Percentiles rank a stretch among this genome's conserved stretches.
These are phyloP conservation scores for Aphanomyces stellatus DNA, from an alignment of 352 stramenopile species.

Conservation along the genomic window DNA sequence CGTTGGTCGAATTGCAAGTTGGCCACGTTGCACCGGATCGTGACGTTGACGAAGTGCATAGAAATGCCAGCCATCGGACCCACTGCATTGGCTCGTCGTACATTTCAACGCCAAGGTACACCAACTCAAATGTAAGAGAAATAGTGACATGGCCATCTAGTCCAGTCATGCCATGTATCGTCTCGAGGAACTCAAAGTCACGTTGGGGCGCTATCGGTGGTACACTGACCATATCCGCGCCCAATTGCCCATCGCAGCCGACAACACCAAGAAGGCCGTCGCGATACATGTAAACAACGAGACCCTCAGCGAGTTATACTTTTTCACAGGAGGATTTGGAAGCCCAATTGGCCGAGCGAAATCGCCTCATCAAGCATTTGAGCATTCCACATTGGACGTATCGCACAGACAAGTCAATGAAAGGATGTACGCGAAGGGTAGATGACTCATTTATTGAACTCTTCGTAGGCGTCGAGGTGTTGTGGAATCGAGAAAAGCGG, in stretches of 20 bases:
- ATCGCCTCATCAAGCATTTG: slow-evolving; percentile 1
- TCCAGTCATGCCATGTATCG: background rate
- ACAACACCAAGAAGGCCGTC: background rate
- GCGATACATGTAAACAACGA: no score
- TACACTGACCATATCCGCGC: slow-evolving; percentile 8
- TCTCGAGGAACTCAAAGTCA: background rate
- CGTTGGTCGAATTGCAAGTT: slow-evolving; percentile 4
- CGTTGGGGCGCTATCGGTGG: background rate
- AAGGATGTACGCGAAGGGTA: background rate
- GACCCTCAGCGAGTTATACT: no score
- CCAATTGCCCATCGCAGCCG: background rate
- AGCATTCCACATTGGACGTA: background rate
- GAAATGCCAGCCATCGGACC: background rate
- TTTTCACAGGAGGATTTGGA: slow-evolving; percentile 1
- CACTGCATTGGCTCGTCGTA: slow-evolving; percentile 2
- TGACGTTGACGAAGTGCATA: no score
- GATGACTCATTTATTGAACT: background rate
- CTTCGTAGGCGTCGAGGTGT: slow-evolving; percentile 31
- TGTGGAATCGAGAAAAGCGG: slow-evolving; percentile 53
- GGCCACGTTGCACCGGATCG: no score
- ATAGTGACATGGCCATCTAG: background rate
- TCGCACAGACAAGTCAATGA: background rate
- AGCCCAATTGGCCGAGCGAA: slow-evolving; percentile 7
- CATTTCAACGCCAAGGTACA: slow-evolving; percentile 15
- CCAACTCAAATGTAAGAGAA: background rate